Conservation (phyloP, 371 early-diverging fungal genomes). For the Rhizopus stolonifer region DNA sequence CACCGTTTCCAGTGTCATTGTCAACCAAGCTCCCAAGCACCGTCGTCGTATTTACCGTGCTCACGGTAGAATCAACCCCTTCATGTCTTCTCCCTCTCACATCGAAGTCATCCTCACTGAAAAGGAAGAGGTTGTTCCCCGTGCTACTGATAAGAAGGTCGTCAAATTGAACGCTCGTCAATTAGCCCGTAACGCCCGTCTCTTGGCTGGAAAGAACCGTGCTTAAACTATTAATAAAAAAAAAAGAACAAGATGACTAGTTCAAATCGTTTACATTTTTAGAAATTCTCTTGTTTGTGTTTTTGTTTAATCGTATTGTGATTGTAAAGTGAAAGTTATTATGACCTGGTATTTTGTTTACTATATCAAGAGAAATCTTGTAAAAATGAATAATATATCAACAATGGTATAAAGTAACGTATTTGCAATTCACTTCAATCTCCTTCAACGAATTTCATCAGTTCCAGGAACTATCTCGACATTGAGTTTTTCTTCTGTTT, state of each 20-base stretch:
- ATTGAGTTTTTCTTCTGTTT: too few species aligned
- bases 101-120: conserved; percentile 92
- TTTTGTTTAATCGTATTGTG: too few species aligned
- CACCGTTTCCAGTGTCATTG: conserved; percentile 93
- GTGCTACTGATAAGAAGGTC: conserved; percentile 62
- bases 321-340: too few species aligned
- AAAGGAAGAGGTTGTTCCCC: conserved; percentile 79
- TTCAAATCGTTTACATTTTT: not conserved
- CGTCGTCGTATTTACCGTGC: conserved; percentile 99
- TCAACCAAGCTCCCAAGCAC: conserved; percentile 98
- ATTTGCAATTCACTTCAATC: too few species aligned
- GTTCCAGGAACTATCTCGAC: too few species aligned
- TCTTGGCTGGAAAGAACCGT: conserved; percentile 28
- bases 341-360: too few species aligned
- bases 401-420: too few species aligned
- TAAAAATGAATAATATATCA: too few species aligned
- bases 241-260: not conserved
- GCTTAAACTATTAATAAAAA: conserved; percentile 27
- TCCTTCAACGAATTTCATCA: too few species aligned
- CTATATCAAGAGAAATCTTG: too few species aligned
- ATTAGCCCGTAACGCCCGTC: conserved; percentile 59
- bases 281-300: not conserved
- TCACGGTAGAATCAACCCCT: conserved; percentile 98
- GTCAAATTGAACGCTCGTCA: conserved; percentile 56
- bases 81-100: conserved; percentile 97